These are phyloP conservation scores for Trypanosoma scelopori DNA, from an alignment of 208 protist species.

Conservation along the genomic window DNA sequence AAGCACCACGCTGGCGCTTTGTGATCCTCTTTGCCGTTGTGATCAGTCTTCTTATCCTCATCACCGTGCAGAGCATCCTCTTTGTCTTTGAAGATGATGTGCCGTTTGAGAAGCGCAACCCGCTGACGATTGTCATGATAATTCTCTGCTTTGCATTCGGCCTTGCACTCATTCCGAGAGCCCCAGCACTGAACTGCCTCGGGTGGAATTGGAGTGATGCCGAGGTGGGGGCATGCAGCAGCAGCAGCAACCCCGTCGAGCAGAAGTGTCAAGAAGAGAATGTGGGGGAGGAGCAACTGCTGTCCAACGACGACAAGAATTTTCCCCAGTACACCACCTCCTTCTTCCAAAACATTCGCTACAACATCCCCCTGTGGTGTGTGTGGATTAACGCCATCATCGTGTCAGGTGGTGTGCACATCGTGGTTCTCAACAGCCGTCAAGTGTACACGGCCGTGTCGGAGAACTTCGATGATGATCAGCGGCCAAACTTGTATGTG, in stretches of 20 bases:
- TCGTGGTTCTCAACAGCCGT: conserved; percentile 36
- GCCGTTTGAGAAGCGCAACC: conserved; percentile 22
- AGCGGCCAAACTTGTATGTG: conserved; percentile 35
- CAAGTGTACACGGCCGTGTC: conserved; percentile 44
- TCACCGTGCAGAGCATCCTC: conserved; percentile 36
- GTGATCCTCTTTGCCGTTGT: conserved; percentile 35
- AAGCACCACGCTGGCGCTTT: conserved; percentile 37
- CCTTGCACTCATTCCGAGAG: conserved; percentile 17
- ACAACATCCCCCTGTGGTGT: conserved; percentile 38
- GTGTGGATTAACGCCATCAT: conserved; percentile 44
- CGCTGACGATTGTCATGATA: conserved; percentile 43
- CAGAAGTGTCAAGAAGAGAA: background rate
- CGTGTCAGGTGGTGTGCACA: conserved; percentile 32
- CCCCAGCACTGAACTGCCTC: conserved; percentile 14
- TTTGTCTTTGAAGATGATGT: conserved; percentile 42
- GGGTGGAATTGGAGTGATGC: background rate
- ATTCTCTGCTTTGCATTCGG: conserved; percentile 37
- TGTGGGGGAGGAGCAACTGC: background rate
- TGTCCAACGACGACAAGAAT: conserved; percentile 35
- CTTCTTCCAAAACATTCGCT: conserved; percentile 37
- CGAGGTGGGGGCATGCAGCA: background rate
- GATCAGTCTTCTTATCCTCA: conserved; percentile 33
- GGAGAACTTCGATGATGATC: conserved; percentile 26
- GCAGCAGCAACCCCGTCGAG: conserved; percentile 1
- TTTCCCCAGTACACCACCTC: conserved; percentile 39